These are phyloP conservation scores for Pythium guiyangense DNA, from an alignment of 352 stramenopile genomes.

Conservation along the genomic window DNA sequence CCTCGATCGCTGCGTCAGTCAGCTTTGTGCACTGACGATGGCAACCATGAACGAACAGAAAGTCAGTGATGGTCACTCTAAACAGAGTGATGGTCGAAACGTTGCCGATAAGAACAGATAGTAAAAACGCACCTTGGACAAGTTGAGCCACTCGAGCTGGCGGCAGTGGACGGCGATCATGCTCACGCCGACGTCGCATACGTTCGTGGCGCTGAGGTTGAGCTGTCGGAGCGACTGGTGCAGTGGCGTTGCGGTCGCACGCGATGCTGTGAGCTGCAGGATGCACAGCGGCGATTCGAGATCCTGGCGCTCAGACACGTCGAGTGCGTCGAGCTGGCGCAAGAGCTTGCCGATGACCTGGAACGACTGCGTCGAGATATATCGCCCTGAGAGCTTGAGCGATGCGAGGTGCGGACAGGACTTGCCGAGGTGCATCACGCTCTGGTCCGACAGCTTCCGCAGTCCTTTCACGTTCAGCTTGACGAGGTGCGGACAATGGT, in stretches of 20 bases:
- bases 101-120: background rate
- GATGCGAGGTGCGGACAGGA: constrained; percentile 30
- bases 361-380: constrained; percentile 44
- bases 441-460: constrained; percentile 49
- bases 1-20: constrained; percentile 44
- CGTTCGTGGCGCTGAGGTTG: constrained; percentile 45
- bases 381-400: constrained; percentile 48
- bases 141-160: constrained; percentile 38
- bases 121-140: constrained; percentile 45
- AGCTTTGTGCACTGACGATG: constrained; percentile 32
- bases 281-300: constrained; percentile 46
- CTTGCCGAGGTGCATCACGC: constrained; percentile 42
- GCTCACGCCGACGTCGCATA: constrained; percentile 58
- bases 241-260: constrained; percentile 4
- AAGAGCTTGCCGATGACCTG: constrained; percentile 54
- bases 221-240: constrained; percentile 19
- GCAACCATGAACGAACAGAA: too few species aligned
- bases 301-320: constrained; percentile 43
- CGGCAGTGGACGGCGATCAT: constrained; percentile 41
- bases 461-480: constrained; percentile 56
- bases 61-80: too few species aligned
- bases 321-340: constrained; percentile 28
- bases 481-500: constrained; percentile 26
- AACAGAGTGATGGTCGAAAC: too few species aligned
- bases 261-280: constrained; percentile 18